A percentile compares a stretch with the other conserved stretches of the same genome.
phyloP scores from a whole-genome alignment of 345 rosid species.

The Citrus mangshanensis region DNA sequence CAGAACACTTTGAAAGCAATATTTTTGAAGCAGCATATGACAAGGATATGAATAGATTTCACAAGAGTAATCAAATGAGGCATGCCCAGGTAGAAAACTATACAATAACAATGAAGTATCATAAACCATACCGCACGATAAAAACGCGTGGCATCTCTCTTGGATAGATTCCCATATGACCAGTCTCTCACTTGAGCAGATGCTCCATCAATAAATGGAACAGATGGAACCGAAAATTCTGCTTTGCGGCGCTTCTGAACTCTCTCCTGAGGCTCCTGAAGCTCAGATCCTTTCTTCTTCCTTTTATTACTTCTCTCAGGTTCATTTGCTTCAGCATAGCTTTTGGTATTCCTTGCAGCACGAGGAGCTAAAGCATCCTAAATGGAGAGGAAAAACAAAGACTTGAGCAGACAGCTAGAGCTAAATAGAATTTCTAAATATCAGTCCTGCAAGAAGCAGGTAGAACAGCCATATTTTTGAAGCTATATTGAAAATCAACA shows the following conservation, averaged over 20 bases:
- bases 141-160: slow-evolving; percentile 94
- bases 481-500: slow-evolving; percentile 5
- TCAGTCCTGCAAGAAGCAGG: not conserved
- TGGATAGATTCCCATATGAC: slow-evolving; percentile 91
- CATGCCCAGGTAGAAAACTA: not conserved
- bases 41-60: not conserved
- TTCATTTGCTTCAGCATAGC: slow-evolving; percentile 82
- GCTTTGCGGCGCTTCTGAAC: slow-evolving; percentile 78
- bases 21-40: not conserved
- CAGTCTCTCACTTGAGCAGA: slow-evolving; percentile 96
- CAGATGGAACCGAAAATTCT: slow-evolving; percentile 58
- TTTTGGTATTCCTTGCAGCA: slow-evolving; percentile 89
- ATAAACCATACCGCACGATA: slow-evolving; percentile 71
- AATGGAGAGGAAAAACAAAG: slow-evolving; percentile 11
- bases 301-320: slow-evolving; percentile 77
- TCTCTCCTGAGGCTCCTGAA: slow-evolving; percentile 60
- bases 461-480: not conserved
- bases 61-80: not conserved
- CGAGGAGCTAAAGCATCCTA: slow-evolving; percentile 96
- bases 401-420: slow-evolving; percentile 8
- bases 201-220: slow-evolving; percentile 87
- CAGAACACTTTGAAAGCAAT: not conserved
- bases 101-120: not conserved
- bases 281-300: slow-evolving; percentile 81
- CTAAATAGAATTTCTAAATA: not conserved